Evolutionary conservation across 1,284 basidiomycete genomes (phyloP).

Genomic region (Blastosporella zonata): DNA sequence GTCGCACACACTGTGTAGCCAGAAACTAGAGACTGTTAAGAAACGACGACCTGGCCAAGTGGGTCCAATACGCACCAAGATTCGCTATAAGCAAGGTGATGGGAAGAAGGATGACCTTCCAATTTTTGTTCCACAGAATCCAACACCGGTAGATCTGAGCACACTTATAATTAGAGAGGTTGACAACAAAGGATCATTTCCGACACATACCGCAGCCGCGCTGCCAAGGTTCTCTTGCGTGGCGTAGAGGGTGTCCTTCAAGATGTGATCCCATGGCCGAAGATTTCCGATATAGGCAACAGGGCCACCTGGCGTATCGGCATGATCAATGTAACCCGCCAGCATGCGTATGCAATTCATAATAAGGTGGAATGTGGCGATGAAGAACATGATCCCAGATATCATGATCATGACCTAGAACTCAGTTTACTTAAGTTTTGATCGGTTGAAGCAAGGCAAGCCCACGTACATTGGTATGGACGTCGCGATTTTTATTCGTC

Average conservation of each 20-base stretch:
- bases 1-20: slow-evolving; percentile 10
- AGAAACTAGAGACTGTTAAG: neutral
- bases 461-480: neutral
- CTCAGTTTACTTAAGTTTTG: neutral
- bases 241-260: slow-evolving; percentile 11
- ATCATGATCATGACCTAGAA: slow-evolving; percentile 6
- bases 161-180: neutral
- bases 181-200: neutral
- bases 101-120: slow-evolving; percentile 5
- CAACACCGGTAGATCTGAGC: slow-evolving; percentile 9
- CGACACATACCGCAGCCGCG: slow-evolving; percentile 5
- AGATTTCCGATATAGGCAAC: slow-evolving; percentile 8
- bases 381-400: slow-evolving; percentile 9
- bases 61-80: neutral
- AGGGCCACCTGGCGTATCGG: slow-evolving; percentile 4
- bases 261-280: slow-evolving; percentile 10
- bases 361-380: slow-evolving; percentile 7
- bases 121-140: slow-evolving; percentile 8
- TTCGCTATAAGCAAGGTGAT: slow-evolving; percentile 4
- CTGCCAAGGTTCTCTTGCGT: slow-evolving; percentile 12
- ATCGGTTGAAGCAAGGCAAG: neutral
- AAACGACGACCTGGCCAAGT: neutral
- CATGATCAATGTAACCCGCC: slow-evolving; percentile 8
- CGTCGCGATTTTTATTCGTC: neutral
- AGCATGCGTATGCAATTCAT: slow-evolving; percentile 7